Conservation (phyloP, 768 basidiomycete species). For the Suillus fuscotomentosus region DNA sequence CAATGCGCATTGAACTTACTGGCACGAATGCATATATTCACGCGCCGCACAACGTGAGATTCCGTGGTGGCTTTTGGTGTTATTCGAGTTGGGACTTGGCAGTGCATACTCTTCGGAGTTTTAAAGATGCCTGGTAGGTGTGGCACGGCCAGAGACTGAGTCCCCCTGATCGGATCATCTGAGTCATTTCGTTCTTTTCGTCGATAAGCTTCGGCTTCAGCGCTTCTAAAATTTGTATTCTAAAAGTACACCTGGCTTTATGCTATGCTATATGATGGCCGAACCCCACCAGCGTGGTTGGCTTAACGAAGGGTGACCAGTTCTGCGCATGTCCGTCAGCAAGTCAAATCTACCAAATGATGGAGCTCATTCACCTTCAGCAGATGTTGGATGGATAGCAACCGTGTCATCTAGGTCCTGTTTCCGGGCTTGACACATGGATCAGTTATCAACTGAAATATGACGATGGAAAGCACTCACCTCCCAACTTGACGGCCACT, state of each 20-base stretch:
- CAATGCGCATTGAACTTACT: too few species aligned
- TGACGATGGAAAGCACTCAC: constrained; percentile 29
- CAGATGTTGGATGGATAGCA: constrained; percentile 89
- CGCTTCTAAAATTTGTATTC: not conserved
- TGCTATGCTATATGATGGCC: not conserved
- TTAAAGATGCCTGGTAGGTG: not conserved
- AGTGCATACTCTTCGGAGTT: not conserved
- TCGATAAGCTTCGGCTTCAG: too few species aligned
- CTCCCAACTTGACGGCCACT: constrained; percentile 97
- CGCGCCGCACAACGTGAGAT: constrained; percentile 38
- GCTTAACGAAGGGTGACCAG: constrained; percentile 53
- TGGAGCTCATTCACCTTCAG: constrained; percentile 59
- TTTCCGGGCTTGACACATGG: constrained; percentile 53
- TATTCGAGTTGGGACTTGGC: constrained; percentile 55
- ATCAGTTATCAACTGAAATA: not conserved
- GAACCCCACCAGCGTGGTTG: not conserved
- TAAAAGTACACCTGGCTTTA: not conserved
- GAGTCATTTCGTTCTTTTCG: not conserved
- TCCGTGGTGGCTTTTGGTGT: constrained; percentile 80
- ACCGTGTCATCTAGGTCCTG: constrained; percentile 84
- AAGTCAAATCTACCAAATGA: constrained; percentile 1
- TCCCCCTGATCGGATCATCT: not conserved
- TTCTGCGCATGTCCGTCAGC: constrained; percentile 36
- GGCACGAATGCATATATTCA: too few species aligned
- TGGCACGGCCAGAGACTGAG: too few species aligned